These are phyloP conservation scores for Dactylellina parvicollis DNA, from an alignment of 2,329 filamentous ascomycete species.

Conservation along the genomic window DNA sequence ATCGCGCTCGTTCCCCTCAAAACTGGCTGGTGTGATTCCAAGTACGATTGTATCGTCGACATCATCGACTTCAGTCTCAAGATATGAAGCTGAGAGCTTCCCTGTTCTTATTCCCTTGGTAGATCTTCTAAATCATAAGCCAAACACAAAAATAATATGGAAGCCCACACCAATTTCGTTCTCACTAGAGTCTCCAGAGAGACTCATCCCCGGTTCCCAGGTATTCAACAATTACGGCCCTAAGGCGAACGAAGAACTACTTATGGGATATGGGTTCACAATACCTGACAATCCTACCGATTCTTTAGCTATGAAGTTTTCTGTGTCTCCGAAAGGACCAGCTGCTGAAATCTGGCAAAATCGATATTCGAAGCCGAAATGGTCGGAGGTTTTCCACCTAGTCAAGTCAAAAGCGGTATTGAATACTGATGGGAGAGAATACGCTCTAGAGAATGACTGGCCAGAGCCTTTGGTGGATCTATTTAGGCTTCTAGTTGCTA, in stretches of 20 bases:
- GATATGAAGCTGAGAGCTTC: constrained; percentile 27
- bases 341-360: constrained; percentile 33
- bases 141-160: constrained; percentile 65
- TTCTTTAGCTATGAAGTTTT: constrained; percentile 56
- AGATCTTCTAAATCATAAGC: constrained; percentile 65
- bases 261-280: constrained; percentile 68
- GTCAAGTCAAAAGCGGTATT: background rate
- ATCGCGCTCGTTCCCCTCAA: constrained; percentile 66
- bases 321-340: constrained; percentile 24
- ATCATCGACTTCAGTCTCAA: background rate
- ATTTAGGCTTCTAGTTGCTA: constrained; percentile 39
- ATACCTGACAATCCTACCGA: constrained; percentile 65
- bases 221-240: constrained; percentile 68
- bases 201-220: constrained; percentile 60
- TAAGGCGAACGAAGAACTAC: constrained; percentile 66
- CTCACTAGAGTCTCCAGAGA: constrained; percentile 19
- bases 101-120: constrained; percentile 66
- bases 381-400: constrained; percentile 37
- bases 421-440: background rate
- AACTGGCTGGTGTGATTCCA: no score
- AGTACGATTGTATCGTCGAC: constrained; percentile 24
- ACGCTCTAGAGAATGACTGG: constrained; percentile 30
- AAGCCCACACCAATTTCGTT: constrained; percentile 59
- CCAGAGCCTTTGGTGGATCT: constrained; percentile 39
- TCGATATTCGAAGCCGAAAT: constrained; percentile 17